Conservation (phyloP, 2,329 filamentous ascomycete genomes). For the Aspergillus phoenicis region DNA sequence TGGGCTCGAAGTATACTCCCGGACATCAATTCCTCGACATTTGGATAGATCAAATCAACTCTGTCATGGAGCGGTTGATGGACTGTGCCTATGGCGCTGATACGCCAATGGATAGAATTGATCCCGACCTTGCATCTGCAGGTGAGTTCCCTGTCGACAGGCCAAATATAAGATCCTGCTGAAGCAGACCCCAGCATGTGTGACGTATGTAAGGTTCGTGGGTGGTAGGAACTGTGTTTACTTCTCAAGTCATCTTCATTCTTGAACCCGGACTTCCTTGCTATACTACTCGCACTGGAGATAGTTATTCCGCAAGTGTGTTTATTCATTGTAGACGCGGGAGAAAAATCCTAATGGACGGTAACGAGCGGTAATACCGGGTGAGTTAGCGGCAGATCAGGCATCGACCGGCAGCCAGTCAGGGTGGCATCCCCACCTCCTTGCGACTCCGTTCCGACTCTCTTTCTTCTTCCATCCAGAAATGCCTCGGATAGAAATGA, state of each 20-base stretch:
- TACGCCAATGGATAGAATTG: conserved; percentile 9
- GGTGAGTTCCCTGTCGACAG: conserved; percentile 14
- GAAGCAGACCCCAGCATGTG: background rate
- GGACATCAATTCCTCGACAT: conserved; percentile 1
- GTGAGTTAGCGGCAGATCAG: conserved; percentile 23
- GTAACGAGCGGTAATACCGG: background rate
- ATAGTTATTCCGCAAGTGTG: too few relatives aligned
- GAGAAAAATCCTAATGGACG: background rate
- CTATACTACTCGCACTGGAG: too few relatives aligned
- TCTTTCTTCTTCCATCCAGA: conserved; percentile 7
- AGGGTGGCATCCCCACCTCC: conserved; percentile 15
- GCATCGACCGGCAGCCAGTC: conserved; percentile 21
- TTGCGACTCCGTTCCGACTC: conserved; percentile 11
- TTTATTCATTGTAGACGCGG: too few relatives aligned
- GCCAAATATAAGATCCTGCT: conserved; percentile 2
- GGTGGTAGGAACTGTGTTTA: background rate
- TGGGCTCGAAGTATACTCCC: conserved; percentile 1
- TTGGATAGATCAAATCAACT: conserved; percentile 4
- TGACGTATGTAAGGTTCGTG: conserved; percentile 8
- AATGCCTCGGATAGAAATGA: background rate
- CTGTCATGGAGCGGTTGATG: conserved; percentile 3
- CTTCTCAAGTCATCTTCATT: too few relatives aligned
- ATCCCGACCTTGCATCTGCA: conserved; percentile 14
- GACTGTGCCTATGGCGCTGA: background rate
- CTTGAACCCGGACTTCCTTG: too few relatives aligned